Base-by-base conservation (phyloP, 2,329 filamentous ascomycete species). In the Exserohilum rostratum region DNA sequence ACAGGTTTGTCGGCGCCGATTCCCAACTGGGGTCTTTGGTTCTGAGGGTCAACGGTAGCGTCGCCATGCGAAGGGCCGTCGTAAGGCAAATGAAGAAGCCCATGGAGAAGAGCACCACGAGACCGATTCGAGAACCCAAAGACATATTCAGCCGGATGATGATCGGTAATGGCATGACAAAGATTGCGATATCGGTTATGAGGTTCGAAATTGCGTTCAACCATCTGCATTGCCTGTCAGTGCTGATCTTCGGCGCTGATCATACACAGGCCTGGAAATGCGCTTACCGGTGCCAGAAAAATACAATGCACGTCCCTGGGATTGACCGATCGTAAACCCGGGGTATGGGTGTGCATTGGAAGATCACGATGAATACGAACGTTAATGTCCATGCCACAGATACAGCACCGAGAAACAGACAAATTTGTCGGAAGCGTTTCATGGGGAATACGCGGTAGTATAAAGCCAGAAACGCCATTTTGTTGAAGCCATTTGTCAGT, bases 1-100 rank as follows among this genome's bases (percentile, higher is more conserved):
- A 70, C 2, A 70, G 57, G 43, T 69, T 69, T 1, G 66, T 60
- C 2, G 66, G 65, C 6, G 61, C 62, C 9, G 66, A 68, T 33
- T 68, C 65, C 60, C 61, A 69, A 0, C 62, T 60, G 3, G 60
- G 61, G 12, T 68, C 61, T 20, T 51, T 62, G 43, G 59, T 52
- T 25, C 38, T 50, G 6, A 68, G 58, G 5, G 53, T 60, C 13
- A 57, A 48, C 2, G 63, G 62, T 3, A 70, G 50, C 2, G 66
- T 67, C 9, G 53, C 59, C 67, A 70, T 69, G 46, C 67, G 67
- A 5, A 70, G 55, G 11, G 55, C 58, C 1, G 66, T 69, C 4
- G 59, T 65, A 5, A 69, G 47, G 49, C 66, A 68, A 33, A 68
- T 65, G 51, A 68, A 67, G 50, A 67, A 67, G 18, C 66, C 66